Base-by-base conservation (phyloP, 352 stramenopile genomes). In the Globisporangium sylvaticum region DNA sequence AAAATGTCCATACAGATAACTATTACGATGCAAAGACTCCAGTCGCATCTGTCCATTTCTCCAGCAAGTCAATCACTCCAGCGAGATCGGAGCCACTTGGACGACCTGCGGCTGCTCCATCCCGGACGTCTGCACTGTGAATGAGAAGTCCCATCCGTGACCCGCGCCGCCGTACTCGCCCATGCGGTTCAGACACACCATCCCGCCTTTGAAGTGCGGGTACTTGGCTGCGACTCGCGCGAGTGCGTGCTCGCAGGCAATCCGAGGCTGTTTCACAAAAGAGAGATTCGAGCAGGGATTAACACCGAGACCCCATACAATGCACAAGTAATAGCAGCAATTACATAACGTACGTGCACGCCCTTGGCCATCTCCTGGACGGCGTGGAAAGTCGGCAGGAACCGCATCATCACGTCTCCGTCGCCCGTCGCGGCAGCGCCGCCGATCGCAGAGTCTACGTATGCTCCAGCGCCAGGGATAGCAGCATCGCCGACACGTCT, bases 341-440 rank as follows among this genome's bases (percentile, higher is more conserved):
- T 22, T 50, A 0, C 12, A 31, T 3, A 39, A 83, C 78, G 46
- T 78, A 95, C 87, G 61, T 94, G 87, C 1, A 85, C 55, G 29
- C 85, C 87, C 24, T 63, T 79, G 22, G 74, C 86, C 87, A 95
- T 95, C 62, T 94, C 83, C 61, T 92, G 81, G 0, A 95, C 87
- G 0, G 87, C 87, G 39, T 89, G 80, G 68, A 90, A 95, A 18
- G 91, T 86, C 5, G 90, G 91, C 34, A 96, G 54, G 67, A 97
- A 97, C 12, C 90, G 87, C 90, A 97, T 96, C 89, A 97, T 97
- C 31, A 97, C 71, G 68, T 97, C 91, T 27, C 90, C 91, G 63
- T 97, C 90, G 60, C 90, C 90, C 4, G 91, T 97, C 8, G 87
- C 88, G 22, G 90, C 91, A 31, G 87, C 87, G 32, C 87, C 90